These are phyloP conservation scores for Colletotrichum sp. DNA, from an alignment of 2,329 filamentous ascomycete species.

Conservation along the genomic window DNA sequence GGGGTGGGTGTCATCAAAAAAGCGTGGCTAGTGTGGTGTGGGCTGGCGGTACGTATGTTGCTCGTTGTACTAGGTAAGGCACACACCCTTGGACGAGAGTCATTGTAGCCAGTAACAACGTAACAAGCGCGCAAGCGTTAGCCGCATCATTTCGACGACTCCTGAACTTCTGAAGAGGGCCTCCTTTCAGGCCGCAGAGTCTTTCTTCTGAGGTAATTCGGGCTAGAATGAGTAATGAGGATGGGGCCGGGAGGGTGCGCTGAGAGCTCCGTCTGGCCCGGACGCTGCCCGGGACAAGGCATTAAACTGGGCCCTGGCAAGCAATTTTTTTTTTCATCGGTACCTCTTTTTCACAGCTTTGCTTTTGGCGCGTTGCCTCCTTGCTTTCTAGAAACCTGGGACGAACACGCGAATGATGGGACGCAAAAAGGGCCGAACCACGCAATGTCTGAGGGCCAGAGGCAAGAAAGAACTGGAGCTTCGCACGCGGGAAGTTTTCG, in stretches of 20 bases:
- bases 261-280: conserved; percentile 21
- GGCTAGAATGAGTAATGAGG: conserved; percentile 18
- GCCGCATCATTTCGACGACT: not conserved
- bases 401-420: not conserved
- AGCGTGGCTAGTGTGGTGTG: not conserved
- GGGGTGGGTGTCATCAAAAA: not conserved
- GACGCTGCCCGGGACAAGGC: conserved; percentile 18
- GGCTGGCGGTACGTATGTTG: not conserved
- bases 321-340: conserved; percentile 7
- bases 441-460: not conserved
- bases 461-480: conserved; percentile 13
- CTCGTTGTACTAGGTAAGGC: not conserved
- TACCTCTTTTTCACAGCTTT: not conserved
- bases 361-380: not conserved
- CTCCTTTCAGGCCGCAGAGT: not conserved
- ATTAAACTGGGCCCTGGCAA: conserved; percentile 16
- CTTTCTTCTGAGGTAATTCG: conserved; percentile 7
- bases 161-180: not conserved
- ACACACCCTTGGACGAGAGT: not conserved
- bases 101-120: not conserved
- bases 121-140: not conserved
- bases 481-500: conserved; percentile 2
- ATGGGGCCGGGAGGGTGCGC: conserved; percentile 17
- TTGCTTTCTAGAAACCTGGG: not conserved
- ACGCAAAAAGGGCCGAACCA: conserved; percentile 11